These are phyloP conservation scores for Boeremia exigua DNA, from an alignment of 2,329 filamentous ascomycete genomes.

Conservation along the genomic window DNA sequence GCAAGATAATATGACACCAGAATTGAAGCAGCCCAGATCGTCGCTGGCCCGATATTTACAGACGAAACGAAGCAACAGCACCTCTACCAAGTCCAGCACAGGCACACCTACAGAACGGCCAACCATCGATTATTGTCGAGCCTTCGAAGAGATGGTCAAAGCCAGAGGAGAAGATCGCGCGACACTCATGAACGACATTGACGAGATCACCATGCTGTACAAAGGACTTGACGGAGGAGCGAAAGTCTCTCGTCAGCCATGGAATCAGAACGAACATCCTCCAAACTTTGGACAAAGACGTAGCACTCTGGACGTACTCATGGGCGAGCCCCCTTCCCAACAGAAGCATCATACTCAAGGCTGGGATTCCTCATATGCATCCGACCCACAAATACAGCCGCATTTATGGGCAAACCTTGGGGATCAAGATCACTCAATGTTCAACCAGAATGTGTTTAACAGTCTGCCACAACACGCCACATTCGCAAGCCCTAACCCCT, in stretches of 20 bases:
- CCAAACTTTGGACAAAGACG: constrained; percentile 7
- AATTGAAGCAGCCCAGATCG: constrained; percentile 23
- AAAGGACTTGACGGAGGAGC: constrained; percentile 26
- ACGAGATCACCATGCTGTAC: constrained; percentile 42
- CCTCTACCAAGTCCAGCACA: constrained; percentile 12
- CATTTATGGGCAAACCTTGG: background rate
- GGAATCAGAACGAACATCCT: constrained; percentile 2
- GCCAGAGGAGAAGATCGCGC: constrained; percentile 28
- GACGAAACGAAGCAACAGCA: constrained; percentile 22
- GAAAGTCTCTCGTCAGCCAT: background rate
- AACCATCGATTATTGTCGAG: constrained; percentile 26
- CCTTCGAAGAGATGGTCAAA: constrained; percentile 31
- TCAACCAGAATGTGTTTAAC: constrained; percentile 27
- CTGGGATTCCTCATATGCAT: background rate
- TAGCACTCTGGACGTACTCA: constrained; percentile 32
- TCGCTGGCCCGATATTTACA: constrained; percentile 34
- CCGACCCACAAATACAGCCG: background rate
- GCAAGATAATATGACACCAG: constrained; percentile 26
- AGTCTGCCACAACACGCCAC: constrained; percentile 12
- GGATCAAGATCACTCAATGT: constrained; percentile 16
- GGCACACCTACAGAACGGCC: constrained; percentile 12
- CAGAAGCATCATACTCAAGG: background rate
- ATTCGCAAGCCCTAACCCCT: background rate
- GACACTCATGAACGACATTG: constrained; percentile 41
- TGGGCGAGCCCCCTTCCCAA: constrained; percentile 6